Percentiles rank a stretch among this genome's conserved stretches.
phyloP scores from a whole-genome alignment of 805 yeast species.

The Zygosaccharomyces bailii region DNA sequence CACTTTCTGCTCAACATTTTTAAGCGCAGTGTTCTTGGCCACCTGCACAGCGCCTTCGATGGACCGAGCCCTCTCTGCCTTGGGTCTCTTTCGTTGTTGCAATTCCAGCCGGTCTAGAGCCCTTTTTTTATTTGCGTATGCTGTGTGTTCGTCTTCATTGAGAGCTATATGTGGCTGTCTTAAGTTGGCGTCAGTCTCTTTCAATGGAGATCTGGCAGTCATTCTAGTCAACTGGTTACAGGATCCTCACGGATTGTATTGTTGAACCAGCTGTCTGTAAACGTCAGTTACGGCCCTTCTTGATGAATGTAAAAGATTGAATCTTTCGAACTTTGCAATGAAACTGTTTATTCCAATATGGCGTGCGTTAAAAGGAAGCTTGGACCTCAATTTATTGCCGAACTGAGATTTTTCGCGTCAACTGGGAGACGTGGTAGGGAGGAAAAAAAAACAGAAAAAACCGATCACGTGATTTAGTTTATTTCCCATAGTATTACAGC shows the following conservation, averaged over 20 bases:
- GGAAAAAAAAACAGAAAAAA: not conserved
- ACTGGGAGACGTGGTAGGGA: conserved; percentile 1
- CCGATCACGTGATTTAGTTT: conserved; percentile 4
- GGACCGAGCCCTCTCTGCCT: conserved; percentile 31
- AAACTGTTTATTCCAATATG: not conserved
- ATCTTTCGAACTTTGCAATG: not conserved
- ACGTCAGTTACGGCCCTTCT: conserved; percentile 2
- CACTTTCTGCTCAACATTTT: conserved; percentile 23
- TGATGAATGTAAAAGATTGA: not conserved
- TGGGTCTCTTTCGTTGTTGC: conserved; percentile 23
- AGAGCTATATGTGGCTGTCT: conserved; percentile 13
- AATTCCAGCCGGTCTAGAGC: conserved; percentile 25
- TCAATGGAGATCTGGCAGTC: conserved; percentile 31
- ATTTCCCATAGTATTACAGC: not conserved
- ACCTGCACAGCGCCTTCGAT: conserved; percentile 37
- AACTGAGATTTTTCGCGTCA: conserved; percentile 12
- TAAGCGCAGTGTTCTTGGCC: conserved; percentile 20
- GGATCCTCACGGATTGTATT: not conserved
- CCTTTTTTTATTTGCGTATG: conserved; percentile 23
- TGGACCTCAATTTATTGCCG: not conserved
- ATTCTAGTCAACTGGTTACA: conserved; percentile 9
- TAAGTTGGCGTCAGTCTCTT: conserved; percentile 34
- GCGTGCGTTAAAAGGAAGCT: not conserved
- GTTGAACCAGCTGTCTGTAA: not conserved
- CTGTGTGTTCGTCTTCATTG: conserved; percentile 1